Conservation (phyloP, 2,329 filamentous ascomycete genomes). For the Talaromyces islandicus region DNA sequence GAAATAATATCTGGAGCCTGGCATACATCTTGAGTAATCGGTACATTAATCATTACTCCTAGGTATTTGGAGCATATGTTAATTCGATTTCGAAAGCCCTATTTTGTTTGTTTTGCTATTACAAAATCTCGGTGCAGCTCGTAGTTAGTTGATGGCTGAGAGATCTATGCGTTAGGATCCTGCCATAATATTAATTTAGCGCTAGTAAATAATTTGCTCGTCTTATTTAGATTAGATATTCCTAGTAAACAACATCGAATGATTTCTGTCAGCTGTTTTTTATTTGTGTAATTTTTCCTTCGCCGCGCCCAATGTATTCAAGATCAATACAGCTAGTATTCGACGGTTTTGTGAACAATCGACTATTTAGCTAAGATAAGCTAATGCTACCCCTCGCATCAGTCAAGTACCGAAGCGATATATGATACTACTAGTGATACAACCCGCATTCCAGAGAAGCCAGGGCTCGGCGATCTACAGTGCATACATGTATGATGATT, state of each 20-base stretch:
- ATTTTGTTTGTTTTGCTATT: too few relatives aligned
- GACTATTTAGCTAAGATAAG: neutral
- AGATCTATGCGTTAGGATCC: too few relatives aligned
- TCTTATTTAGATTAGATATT: neutral
- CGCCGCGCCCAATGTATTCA: neutral
- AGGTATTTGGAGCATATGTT: too few relatives aligned
- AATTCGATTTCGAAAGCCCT: too few relatives aligned
- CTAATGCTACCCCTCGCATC: neutral
- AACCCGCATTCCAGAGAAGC: neutral
- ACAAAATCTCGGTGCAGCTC: too few relatives aligned
- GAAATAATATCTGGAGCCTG: neutral
- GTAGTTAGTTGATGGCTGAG: too few relatives aligned
- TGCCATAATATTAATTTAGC: neutral
- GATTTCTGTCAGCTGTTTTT: neutral
- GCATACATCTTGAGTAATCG: neutral
- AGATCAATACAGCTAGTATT: neutral
- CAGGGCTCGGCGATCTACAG: neutral
- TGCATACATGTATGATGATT: neutral
- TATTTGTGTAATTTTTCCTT: neutral
- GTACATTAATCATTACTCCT: too few relatives aligned
- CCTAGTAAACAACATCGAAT: neutral
- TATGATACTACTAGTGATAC: neutral
- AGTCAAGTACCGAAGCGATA: neutral
- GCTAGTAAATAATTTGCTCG: neutral
- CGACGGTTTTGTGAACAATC: neutral